These are phyloP conservation scores for Aspergillus novoparasiticus DNA, from an alignment of 2,329 filamentous ascomycete species.

Conservation along the genomic window DNA sequence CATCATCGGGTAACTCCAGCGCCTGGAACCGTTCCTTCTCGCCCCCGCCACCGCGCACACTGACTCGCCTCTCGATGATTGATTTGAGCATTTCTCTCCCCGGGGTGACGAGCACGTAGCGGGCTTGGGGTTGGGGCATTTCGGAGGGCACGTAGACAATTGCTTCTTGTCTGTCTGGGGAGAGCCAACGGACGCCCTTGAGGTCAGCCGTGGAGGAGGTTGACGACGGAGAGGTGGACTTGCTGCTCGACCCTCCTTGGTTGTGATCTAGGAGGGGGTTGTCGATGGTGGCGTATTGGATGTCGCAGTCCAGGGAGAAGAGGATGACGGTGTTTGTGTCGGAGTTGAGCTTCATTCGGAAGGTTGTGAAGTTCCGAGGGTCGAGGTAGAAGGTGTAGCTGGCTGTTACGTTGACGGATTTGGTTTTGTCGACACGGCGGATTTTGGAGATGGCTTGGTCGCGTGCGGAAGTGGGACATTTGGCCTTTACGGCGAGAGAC, in stretches of 20 bases:
- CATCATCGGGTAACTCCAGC: slow-evolving; percentile 24
- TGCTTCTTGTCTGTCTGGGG: slow-evolving; percentile 28
- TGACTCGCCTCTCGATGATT: slow-evolving; percentile 28
- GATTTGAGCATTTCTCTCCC: slow-evolving; percentile 31
- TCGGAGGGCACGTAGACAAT: slow-evolving; percentile 21
- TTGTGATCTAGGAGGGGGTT: slow-evolving; percentile 7
- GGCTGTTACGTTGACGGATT: slow-evolving; percentile 23
- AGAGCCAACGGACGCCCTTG: slow-evolving; percentile 25
- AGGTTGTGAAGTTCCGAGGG: slow-evolving; percentile 35
- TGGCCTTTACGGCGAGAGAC: slow-evolving; percentile 31
- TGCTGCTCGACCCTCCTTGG: background rate
- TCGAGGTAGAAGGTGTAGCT: slow-evolving; percentile 34
- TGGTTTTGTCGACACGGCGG: slow-evolving; percentile 17
- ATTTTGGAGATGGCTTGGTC: slow-evolving; percentile 32
- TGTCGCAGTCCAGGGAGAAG: slow-evolving; percentile 31
- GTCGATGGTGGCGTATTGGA: slow-evolving; percentile 27
- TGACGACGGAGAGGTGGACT: slow-evolving; percentile 7
- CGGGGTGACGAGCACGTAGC: slow-evolving; percentile 32
- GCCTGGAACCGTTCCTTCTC: slow-evolving; percentile 27
- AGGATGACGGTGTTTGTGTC: slow-evolving; percentile 32
- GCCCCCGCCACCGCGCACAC: slow-evolving; percentile 24
- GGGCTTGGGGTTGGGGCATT: slow-evolving; percentile 10
- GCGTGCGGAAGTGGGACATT: slow-evolving; percentile 26
- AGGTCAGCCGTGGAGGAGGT: slow-evolving; percentile 7
- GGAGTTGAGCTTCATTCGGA: slow-evolving; percentile 34